Percentiles rank a stretch among this genome's conserved stretches.
phyloP scores from a whole-genome alignment of 1,284 basidiomycete species.

The Marasmius sp. region DNA sequence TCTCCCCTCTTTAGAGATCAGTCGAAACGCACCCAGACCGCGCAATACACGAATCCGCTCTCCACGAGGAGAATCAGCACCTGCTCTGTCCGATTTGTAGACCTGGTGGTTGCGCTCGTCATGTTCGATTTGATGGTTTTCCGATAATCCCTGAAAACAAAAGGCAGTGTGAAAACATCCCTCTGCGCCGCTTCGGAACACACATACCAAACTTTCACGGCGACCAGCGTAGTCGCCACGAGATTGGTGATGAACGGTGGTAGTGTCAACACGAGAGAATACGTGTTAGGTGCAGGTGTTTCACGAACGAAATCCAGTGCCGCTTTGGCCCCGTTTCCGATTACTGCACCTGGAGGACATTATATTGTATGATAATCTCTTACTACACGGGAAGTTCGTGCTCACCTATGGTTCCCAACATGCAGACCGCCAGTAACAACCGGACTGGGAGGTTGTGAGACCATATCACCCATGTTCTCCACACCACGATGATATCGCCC shows the following conservation, averaged over 20 bases:
- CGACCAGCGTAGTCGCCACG: slow-evolving; percentile 3
- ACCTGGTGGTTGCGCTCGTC: neutral
- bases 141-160: slow-evolving; percentile 1
- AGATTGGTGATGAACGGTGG: slow-evolving; percentile 10
- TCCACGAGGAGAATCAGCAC: slow-evolving; percentile 6
- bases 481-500: slow-evolving; percentile 9
- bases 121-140: slow-evolving; percentile 4
- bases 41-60: slow-evolving; percentile 7
- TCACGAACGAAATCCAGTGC: slow-evolving; percentile 5
- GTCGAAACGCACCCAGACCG: slow-evolving; percentile 6
- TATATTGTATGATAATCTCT: neutral
- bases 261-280: slow-evolving; percentile 8
- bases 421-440: slow-evolving; percentile 3
- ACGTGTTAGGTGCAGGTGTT: neutral
- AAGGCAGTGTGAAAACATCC: neutral
- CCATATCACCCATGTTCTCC: slow-evolving; percentile 10
- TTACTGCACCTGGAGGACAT: slow-evolving; percentile 1
- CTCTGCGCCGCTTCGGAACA: neutral
- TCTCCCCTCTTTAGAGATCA: neutral
- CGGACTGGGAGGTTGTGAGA: neutral
- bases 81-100: neutral
- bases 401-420: slow-evolving; percentile 9
- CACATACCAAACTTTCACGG: slow-evolving; percentile 6
- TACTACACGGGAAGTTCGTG: neutral
- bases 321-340: slow-evolving; percentile 8